Percentiles rank a stretch among this genome's conserved stretches.
Evolutionary conservation across 2,329 filamentous ascomycete genomes (phyloP).

Genomic region (Colletotrichum falcatum): DNA sequence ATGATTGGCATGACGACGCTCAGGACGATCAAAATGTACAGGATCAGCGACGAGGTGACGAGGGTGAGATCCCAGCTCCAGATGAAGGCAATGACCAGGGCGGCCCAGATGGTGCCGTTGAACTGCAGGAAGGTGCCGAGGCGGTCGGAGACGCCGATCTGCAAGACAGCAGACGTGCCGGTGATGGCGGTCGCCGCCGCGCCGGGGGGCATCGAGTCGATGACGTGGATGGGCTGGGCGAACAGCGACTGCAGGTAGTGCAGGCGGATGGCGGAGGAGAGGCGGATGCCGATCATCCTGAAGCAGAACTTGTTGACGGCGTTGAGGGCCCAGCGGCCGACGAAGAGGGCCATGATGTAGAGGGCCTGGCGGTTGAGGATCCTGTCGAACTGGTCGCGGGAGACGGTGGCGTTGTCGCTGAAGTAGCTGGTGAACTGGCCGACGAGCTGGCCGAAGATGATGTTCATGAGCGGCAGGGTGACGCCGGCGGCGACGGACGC

Average conservation of each 20-base stretch:
- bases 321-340: conserved; percentile 72
- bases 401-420: conserved; percentile 43
- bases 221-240: conserved; percentile 59
- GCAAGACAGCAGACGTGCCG: conserved; percentile 63
- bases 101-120: conserved; percentile 55
- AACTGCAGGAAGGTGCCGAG: conserved; percentile 59
- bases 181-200: conserved; percentile 66
- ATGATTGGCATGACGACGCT: conserved; percentile 48
- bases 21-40: conserved; percentile 54
- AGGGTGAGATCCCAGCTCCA: conserved; percentile 66
- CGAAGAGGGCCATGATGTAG: conserved; percentile 78
- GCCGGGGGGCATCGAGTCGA: conserved; percentile 64
- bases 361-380: conserved; percentile 43
- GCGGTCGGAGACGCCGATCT: conserved; percentile 66
- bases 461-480: conserved; percentile 52
- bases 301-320: conserved; percentile 74
- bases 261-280: conserved; percentile 68
- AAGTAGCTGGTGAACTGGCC: conserved; percentile 47
- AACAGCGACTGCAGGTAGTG: conserved; percentile 64
- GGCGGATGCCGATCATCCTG: conserved; percentile 70
- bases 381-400: conserved; percentile 42
- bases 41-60: conserved; percentile 60
- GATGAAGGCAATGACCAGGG: conserved; percentile 63
- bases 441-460: conserved; percentile 51
- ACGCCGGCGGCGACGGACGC: conserved; percentile 51